These are phyloP conservation scores for Mucor indicus DNA, from an alignment of 371 early-diverging fungal genomes.

Conservation along the genomic window DNA sequence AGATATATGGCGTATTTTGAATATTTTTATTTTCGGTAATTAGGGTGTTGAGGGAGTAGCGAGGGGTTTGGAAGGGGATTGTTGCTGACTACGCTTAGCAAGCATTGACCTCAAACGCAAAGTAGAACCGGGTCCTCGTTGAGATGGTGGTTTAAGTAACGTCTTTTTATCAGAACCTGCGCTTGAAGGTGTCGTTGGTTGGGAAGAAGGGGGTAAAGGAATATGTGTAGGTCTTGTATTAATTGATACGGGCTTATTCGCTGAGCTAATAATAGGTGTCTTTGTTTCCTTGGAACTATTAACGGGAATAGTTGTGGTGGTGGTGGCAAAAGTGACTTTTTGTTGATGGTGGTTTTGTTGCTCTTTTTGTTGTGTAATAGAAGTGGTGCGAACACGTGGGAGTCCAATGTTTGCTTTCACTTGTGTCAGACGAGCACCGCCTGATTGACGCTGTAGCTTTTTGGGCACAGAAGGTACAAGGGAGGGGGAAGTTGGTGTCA, in stretches of 20 bases:
- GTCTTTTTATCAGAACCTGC: slow-evolving; percentile 11
- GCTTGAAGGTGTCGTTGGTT: neutral
- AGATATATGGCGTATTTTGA: too few species aligned
- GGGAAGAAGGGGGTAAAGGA: slow-evolving; percentile 5
- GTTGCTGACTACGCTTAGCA: slow-evolving; percentile 16
- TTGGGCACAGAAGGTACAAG: slow-evolving; percentile 1
- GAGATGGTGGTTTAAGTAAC: slow-evolving; percentile 20
- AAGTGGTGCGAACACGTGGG: slow-evolving; percentile 31
- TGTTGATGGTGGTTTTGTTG: slow-evolving; percentile 4
- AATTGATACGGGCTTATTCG: neutral
- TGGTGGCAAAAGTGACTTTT: neutral
- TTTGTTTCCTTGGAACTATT: neutral
- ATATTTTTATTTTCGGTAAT: too few species aligned
- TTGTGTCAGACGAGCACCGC: slow-evolving; percentile 20
- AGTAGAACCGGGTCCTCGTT: slow-evolving; percentile 37
- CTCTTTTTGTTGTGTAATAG: slow-evolving; percentile 19
- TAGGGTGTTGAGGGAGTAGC: too few species aligned
- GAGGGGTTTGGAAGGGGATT: too few species aligned
- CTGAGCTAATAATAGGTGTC: neutral
- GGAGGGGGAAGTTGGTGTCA: too few species aligned
- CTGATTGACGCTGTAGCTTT: slow-evolving; percentile 21
- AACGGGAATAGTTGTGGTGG: neutral
- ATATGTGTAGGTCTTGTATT: neutral
- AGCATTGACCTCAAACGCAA: slow-evolving; percentile 34
- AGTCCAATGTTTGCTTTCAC: slow-evolving; percentile 20